phyloP scores from a whole-genome alignment of 768 basidiomycete genomes.

The Pleurotus eryngii region DNA sequence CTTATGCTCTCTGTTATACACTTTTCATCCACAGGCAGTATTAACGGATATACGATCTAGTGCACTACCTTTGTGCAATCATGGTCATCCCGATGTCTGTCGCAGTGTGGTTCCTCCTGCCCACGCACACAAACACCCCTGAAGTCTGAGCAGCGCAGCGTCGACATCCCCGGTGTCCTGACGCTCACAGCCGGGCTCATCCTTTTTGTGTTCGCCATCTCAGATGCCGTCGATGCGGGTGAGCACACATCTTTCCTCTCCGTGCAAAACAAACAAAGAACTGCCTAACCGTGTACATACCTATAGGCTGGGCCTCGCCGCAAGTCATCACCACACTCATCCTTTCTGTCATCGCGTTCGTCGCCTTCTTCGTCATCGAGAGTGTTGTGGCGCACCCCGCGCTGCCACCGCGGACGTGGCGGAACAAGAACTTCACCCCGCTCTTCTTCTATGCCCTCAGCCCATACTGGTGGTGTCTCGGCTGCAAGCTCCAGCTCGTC shows the following conservation, averaged over 20 bases:
- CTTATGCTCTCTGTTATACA: no score
- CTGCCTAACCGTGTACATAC: no score
- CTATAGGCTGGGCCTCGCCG: constrained; percentile 39
- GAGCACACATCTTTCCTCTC: background rate
- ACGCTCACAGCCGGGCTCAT: constrained; percentile 18
- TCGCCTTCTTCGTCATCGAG: constrained; percentile 47
- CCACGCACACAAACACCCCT: background rate
- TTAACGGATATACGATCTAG: background rate
- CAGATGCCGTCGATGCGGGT: constrained; percentile 31
- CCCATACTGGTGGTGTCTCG: constrained; percentile 19
- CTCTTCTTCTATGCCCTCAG: constrained; percentile 27
- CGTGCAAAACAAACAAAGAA: background rate
- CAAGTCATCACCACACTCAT: constrained; percentile 39
- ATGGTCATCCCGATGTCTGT: constrained; percentile 20
- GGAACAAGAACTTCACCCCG: constrained; percentile 34
- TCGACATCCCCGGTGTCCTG: constrained; percentile 14
- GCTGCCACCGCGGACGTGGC: no score
- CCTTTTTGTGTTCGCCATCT: constrained; percentile 34
- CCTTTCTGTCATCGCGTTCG: constrained; percentile 32
- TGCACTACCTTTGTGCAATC: constrained; percentile 43
- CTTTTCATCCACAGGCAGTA: no score
- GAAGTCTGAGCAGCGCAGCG: constrained; percentile 2
- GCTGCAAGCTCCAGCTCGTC: constrained; percentile 27
- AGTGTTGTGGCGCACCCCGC: no score
- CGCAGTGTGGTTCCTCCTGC: constrained; percentile 11